These are phyloP conservation scores for Cicer arietinum DNA, from an alignment of 306 rosid genomes.

Conservation along the genomic window DNA sequence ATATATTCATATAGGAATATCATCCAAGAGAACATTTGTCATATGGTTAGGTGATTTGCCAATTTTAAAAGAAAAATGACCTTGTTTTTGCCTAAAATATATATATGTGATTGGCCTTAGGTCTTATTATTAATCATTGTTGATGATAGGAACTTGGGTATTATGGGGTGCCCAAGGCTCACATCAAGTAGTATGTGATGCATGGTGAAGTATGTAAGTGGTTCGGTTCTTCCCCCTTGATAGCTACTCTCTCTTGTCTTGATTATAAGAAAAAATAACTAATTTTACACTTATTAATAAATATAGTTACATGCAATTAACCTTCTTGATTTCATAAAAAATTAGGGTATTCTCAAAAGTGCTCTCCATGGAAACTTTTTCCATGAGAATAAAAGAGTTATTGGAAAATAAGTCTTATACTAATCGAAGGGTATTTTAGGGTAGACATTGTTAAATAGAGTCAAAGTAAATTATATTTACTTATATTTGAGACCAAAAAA, in stretches of 20 bases:
- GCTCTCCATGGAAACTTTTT: no score
- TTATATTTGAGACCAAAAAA: no score
- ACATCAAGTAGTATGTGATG: background rate
- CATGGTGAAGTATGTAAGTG: background rate
- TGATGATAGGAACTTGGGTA: background rate
- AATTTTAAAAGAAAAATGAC: conserved; percentile 30
- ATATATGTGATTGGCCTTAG: conserved; percentile 7
- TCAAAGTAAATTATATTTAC: no score
- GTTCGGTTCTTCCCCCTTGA: background rate
- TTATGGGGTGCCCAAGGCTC: background rate
- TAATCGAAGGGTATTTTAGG: no score
- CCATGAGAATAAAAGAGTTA: no score
- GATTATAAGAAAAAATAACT: no score
- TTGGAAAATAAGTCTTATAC: no score
- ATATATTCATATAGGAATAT: conserved; percentile 24
- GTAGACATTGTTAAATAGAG: no score
- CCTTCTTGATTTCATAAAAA: no score
- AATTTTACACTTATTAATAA: no score
- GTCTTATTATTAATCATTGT: conserved; percentile 33
- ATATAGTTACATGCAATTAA: no score
- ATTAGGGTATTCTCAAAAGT: no score
- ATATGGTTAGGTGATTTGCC: conserved; percentile 39
- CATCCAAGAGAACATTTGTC: conserved; percentile 34
- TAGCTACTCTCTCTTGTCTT: background rate
- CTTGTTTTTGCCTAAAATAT: conserved; percentile 34